Conservation (phyloP, 345 rosid genomes). For the Hypericum androsaemum region DNA sequence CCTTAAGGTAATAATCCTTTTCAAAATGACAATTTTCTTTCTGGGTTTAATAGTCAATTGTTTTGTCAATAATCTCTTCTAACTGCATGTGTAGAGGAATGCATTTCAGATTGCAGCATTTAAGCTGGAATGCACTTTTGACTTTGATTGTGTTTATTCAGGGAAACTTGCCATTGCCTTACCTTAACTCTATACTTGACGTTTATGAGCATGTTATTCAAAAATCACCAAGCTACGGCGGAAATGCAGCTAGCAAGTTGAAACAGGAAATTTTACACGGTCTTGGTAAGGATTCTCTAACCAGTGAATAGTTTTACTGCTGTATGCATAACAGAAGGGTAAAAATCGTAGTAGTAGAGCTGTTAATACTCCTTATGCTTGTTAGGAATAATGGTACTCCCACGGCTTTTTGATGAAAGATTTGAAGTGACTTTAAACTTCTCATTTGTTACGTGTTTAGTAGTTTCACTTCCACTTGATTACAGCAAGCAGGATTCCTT, state of each 20-base stretch:
- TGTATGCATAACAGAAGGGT: not conserved
- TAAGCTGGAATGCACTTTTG: constrained; percentile 1
- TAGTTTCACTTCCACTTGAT: too few species aligned
- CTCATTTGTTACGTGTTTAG: too few species aligned
- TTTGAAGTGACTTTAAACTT: too few species aligned
- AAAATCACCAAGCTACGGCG: constrained; percentile 50
- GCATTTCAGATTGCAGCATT: not conserved
- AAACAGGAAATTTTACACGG: constrained; percentile 87
- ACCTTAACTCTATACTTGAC: constrained; percentile 69
- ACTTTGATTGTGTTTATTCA: constrained; percentile 11
- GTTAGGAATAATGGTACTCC: too few species aligned
- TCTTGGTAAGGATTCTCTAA: constrained; percentile 52
- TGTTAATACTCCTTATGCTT: too few species aligned
- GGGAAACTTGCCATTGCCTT: constrained; percentile 69
- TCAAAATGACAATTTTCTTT: not conserved
- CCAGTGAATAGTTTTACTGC: not conserved
- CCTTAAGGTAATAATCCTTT: constrained; percentile 47
- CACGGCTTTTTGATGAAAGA: too few species aligned
- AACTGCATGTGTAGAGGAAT: not conserved
- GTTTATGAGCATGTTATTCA: constrained; percentile 75
- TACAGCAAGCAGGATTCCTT: not conserved
- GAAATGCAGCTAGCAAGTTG: constrained; percentile 55
- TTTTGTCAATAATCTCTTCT: not conserved
- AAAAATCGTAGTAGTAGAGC: too few species aligned
- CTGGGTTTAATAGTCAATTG: constrained; percentile 3